phyloP scores from a whole-genome alignment of 179 eudicot genomes.

The Beta lomatogona region DNA sequence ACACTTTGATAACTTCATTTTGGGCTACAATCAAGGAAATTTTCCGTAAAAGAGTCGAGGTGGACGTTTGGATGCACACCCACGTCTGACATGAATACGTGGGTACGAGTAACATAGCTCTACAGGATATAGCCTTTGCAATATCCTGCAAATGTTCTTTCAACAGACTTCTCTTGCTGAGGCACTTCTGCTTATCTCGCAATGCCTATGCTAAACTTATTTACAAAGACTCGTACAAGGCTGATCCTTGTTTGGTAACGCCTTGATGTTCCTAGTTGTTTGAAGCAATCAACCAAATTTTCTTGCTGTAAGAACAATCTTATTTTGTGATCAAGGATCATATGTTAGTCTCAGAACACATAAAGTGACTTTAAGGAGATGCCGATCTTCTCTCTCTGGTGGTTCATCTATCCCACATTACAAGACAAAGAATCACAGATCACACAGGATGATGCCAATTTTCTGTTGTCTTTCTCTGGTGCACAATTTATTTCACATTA shows the following conservation, averaged over 20 bases:
- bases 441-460: background rate
- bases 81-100: too few relatives aligned
- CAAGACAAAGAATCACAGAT: background rate
- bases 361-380: background rate
- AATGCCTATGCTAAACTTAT: background rate
- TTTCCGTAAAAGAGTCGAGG: too few relatives aligned
- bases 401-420: background rate
- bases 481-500: background rate
- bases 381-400: background rate
- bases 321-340: background rate
- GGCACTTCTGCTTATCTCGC: background rate
- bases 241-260: background rate
- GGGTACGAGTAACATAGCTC: too few relatives aligned
- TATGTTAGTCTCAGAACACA: background rate
- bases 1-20: too few relatives aligned
- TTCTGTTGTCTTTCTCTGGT: background rate
- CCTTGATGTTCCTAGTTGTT: too few relatives aligned
- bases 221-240: background rate
- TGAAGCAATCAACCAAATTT: background rate
- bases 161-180: background rate
- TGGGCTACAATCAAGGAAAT: too few relatives aligned
- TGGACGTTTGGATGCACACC: too few relatives aligned
- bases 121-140: background rate
- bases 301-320: background rate
- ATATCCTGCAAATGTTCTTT: background rate